Conservation (phyloP, 2,329 filamentous ascomycete species). For the Myriosclerotinia curreyana region DNA sequence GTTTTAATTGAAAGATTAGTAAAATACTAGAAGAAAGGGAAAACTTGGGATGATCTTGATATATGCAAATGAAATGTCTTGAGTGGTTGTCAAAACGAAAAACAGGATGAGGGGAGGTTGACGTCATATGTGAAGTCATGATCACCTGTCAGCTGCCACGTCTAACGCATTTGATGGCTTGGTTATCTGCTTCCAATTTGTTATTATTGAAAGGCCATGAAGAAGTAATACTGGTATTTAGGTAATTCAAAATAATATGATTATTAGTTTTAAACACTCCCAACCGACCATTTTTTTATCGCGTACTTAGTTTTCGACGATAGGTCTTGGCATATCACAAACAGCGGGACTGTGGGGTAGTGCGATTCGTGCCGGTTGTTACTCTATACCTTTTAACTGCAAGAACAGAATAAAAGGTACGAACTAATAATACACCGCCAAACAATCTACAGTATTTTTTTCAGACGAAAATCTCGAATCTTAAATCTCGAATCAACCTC, state of each 20-base stretch:
- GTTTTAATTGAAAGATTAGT: background rate
- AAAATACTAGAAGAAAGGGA: background rate
- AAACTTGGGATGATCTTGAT: background rate
- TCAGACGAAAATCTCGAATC: background rate
- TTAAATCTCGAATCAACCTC: background rate
- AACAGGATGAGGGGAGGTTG: conserved; percentile 10
- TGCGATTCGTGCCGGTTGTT: background rate
- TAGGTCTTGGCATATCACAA: background rate
- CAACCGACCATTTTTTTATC: background rate
- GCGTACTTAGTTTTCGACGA: background rate
- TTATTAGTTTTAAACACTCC: background rate
- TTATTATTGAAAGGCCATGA: background rate
- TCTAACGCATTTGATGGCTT: background rate
- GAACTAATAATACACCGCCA: background rate
- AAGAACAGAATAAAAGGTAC: background rate
- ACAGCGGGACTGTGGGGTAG: conserved; percentile 2
- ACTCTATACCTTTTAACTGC: background rate
- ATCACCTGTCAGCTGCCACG: conserved; percentile 1
- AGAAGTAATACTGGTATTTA: too few species aligned
- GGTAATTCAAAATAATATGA: background rate
- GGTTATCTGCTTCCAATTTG: background rate
- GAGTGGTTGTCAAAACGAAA: background rate
- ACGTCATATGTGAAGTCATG: conserved; percentile 17
- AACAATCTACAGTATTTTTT: background rate
- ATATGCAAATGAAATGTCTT: background rate